Evolutionary conservation across 306 rosid genomes (phyloP).

Genomic region (Dryas alaskensis): DNA sequence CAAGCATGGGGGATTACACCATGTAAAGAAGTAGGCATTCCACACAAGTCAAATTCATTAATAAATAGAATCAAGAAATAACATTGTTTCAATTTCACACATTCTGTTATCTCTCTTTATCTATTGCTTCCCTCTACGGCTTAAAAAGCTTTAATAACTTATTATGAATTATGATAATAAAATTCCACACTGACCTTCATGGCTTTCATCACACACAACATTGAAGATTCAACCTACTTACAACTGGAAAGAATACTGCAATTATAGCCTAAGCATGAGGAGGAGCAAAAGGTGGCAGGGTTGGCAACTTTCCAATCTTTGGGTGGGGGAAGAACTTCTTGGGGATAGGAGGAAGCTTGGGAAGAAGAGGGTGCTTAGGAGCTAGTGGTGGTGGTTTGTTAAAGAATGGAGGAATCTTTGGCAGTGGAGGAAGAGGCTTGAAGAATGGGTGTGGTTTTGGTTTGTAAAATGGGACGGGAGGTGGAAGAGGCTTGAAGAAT

Average conservation of each 20-base stretch:
- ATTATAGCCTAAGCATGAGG: conserved; percentile 34
- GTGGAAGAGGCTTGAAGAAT: conserved; percentile 22
- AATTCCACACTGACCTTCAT: background rate
- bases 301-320: conserved; percentile 40
- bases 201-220: background rate
- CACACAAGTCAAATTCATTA: background rate
- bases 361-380: no score
- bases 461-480: conserved; percentile 25
- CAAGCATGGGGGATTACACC: background rate
- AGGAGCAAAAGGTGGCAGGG: conserved; percentile 33
- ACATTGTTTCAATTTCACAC: background rate
- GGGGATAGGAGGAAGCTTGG: conserved; percentile 34
- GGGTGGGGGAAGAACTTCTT: conserved; percentile 51
- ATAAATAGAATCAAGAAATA: background rate
- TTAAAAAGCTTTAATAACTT: background rate
- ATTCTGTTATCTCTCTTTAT: background rate
- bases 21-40: background rate
- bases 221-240: background rate
- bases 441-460: conserved; percentile 27
- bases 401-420: conserved; percentile 10
- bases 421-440: conserved; percentile 23
- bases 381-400: conserved; percentile 19
- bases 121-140: background rate
- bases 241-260: background rate
- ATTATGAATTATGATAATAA: background rate